Evolutionary conservation across 495 filamentous ascomycete genomes (phyloP).

Genomic region (Daldinia bambusicola): DNA sequence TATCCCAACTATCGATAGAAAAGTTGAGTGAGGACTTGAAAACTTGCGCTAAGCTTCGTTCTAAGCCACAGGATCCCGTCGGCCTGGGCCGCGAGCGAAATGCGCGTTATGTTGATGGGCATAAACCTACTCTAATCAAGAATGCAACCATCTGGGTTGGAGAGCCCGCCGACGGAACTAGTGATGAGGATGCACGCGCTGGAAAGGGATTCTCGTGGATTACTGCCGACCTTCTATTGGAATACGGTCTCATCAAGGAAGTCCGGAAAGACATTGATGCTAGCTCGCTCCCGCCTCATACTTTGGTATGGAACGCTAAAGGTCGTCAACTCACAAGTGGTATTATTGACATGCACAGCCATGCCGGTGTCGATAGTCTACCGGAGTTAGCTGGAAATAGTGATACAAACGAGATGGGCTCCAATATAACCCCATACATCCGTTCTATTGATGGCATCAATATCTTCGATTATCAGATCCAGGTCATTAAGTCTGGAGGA

Average conservation of each 20-base stretch:
- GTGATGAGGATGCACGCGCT: constrained; percentile 54
- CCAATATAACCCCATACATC: constrained; percentile 66
- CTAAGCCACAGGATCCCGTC: constrained; percentile 56
- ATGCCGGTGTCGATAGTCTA: constrained; percentile 60
- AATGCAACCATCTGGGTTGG: constrained; percentile 66
- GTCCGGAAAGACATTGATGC: constrained; percentile 52
- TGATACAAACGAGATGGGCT: constrained; percentile 63
- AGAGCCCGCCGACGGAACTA: constrained; percentile 55
- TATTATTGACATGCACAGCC: constrained; percentile 75
- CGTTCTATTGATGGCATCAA: constrained; percentile 66
- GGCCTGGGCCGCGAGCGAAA: constrained; percentile 59
- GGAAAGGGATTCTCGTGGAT: constrained; percentile 59
- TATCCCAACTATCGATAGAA: constrained; percentile 51
- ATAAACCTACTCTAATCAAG: constrained; percentile 59
- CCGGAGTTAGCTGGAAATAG: constrained; percentile 55
- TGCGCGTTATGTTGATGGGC: constrained; percentile 58
- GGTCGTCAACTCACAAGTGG: constrained; percentile 70
- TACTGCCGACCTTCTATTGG: constrained; percentile 58
- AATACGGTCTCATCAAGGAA: constrained; percentile 60
- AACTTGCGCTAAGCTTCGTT: constrained; percentile 53
- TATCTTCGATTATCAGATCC: constrained; percentile 62
- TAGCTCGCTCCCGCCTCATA: constrained; percentile 48
- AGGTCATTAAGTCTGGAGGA: constrained; percentile 73
- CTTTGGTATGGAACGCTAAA: constrained; percentile 60
- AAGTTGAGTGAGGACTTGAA: constrained; percentile 53